A percentile compares a stretch with the other conserved stretches of the same genome.
Conservation (phyloP, 2,329 filamentous ascomycete species). For the Septoria linicola region DNA sequence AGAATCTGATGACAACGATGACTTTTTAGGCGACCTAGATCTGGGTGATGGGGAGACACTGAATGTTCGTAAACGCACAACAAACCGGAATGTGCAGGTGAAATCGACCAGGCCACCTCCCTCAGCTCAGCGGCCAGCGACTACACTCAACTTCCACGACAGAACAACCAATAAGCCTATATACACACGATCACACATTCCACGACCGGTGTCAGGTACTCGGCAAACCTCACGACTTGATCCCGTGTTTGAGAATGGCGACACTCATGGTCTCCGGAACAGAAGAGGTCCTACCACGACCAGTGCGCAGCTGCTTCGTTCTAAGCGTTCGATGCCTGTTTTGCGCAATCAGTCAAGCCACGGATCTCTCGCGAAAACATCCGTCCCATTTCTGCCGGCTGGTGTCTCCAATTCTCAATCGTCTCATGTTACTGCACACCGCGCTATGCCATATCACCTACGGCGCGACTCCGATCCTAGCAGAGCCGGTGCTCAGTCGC, state of each 20-base stretch:
- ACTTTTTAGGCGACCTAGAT: slow-evolving; percentile 84
- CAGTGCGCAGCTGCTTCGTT: slow-evolving; percentile 55
- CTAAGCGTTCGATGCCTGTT: slow-evolving; percentile 61
- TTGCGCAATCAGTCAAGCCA: slow-evolving; percentile 48
- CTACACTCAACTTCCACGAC: slow-evolving; percentile 89
- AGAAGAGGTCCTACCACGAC: slow-evolving; percentile 54
- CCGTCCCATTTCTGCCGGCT: slow-evolving; percentile 75
- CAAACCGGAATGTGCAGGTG: slow-evolving; percentile 89
- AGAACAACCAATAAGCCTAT: slow-evolving; percentile 52
- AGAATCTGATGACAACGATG: slow-evolving; percentile 54
- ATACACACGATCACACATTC: slow-evolving; percentile 65
- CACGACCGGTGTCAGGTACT: slow-evolving; percentile 64
- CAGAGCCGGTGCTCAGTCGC: slow-evolving; percentile 44
- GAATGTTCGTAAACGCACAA: slow-evolving; percentile 72
- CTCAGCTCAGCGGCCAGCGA: slow-evolving; percentile 70
- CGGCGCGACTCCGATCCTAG: slow-evolving; percentile 77
- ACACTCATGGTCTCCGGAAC: slow-evolving; percentile 64
- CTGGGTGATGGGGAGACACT: slow-evolving; percentile 77
- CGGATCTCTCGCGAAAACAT: slow-evolving; percentile 60
- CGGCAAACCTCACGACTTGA: slow-evolving; percentile 68
- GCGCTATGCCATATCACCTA: slow-evolving; percentile 61
- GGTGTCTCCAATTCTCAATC: slow-evolving; percentile 71
- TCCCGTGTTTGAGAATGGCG: slow-evolving; percentile 87
- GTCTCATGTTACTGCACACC: slow-evolving; percentile 73
- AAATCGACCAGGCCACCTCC: slow-evolving; percentile 65